phyloP scores from a whole-genome alignment of 441 rosid species.

The Eruca vesicaria region DNA sequence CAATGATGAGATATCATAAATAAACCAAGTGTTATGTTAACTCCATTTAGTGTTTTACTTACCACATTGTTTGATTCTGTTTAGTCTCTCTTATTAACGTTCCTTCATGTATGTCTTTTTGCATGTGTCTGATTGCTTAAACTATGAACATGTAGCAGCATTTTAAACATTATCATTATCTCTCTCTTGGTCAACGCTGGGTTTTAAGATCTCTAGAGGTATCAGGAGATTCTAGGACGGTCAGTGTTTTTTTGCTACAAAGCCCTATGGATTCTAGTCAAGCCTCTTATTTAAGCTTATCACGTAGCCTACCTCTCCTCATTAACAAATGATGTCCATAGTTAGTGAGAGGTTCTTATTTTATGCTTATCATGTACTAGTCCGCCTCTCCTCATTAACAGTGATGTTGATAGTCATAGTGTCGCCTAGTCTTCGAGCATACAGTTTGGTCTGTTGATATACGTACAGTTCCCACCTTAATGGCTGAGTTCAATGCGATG shows the following conservation, averaged over 20 bases:
- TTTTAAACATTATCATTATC: background rate
- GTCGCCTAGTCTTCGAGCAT: slow-evolving; percentile 68
- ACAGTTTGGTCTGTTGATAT: slow-evolving; percentile 79
- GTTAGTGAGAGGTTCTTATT: slow-evolving; percentile 46
- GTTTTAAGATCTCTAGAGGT: background rate
- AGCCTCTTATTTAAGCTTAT: background rate
- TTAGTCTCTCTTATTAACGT: background rate
- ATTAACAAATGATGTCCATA: background rate
- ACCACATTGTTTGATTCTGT: background rate
- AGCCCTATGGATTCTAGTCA: slow-evolving; percentile 47
- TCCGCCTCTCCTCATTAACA: slow-evolving; percentile 34
- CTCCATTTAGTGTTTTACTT: background rate
- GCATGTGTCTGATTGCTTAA: background rate
- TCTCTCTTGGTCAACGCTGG: slow-evolving; percentile 10
- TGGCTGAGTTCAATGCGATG: slow-evolving; percentile 88
- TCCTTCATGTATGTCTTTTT: background rate
- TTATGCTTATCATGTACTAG: slow-evolving; percentile 43
- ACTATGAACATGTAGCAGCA: background rate
- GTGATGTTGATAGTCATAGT: too few species aligned
- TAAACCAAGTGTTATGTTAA: too few species aligned
- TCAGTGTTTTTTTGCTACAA: slow-evolving; percentile 24
- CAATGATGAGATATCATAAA: too few species aligned
- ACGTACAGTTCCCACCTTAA: slow-evolving; percentile 86
- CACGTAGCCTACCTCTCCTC: background rate
- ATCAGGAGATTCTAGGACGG: background rate